These are phyloP conservation scores for Acanthamoeba triangularis DNA, from an alignment of 208 protist genomes.

Conservation along the genomic window DNA sequence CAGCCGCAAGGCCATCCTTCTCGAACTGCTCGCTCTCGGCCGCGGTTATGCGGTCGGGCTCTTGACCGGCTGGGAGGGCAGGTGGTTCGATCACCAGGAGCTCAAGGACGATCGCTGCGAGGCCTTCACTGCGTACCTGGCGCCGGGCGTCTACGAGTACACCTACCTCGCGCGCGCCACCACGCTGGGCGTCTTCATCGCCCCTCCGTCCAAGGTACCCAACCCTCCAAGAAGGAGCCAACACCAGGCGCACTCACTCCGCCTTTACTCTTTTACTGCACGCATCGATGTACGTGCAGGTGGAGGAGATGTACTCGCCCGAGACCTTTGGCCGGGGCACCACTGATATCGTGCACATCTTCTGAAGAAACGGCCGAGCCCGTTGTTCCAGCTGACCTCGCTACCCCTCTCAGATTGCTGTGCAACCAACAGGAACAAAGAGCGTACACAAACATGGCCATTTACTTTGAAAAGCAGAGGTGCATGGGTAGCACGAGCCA, in stretches of 20 bases:
- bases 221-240: background rate
- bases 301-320: slow-evolving; percentile 68
- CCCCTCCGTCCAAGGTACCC: slow-evolving; percentile 15
- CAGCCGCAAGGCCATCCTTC: slow-evolving; percentile 6
- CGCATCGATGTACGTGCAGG: background rate
- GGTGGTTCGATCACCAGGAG: slow-evolving; percentile 66
- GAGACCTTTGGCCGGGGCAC: slow-evolving; percentile 68
- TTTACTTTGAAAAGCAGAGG: too few species aligned
- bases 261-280: background rate
- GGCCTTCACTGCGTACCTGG: slow-evolving; percentile 48
- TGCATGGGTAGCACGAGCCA: too few species aligned
- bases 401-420: too few species aligned
- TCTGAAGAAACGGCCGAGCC: background rate
- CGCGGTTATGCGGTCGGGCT: slow-evolving; percentile 61
- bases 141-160: slow-evolving; percentile 48
- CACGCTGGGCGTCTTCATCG: slow-evolving; percentile 29
- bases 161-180: slow-evolving; percentile 43
- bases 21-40: slow-evolving; percentile 33
- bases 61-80: slow-evolving; percentile 50
- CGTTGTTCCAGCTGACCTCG: too few species aligned
- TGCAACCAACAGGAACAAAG: too few species aligned
- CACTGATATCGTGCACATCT: slow-evolving; percentile 26
- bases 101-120: slow-evolving; percentile 52
- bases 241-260: background rate
- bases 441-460: too few species aligned